These are phyloP conservation scores for Aureobasidium sp. DNA, from an alignment of 2,329 filamentous ascomycete genomes.

Conservation along the genomic window DNA sequence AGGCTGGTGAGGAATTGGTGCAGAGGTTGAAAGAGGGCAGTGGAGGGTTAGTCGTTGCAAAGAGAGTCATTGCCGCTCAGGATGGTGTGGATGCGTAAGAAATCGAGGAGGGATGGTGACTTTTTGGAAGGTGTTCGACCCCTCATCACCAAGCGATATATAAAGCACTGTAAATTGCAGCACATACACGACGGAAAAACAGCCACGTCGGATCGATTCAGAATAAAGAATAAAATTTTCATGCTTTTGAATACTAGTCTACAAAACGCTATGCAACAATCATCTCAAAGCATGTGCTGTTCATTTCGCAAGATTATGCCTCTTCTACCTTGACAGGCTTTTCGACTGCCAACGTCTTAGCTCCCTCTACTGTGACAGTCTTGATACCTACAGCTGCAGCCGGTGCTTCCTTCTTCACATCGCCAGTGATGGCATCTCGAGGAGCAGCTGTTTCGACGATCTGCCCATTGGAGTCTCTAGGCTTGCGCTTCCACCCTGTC, in stretches of 20 bases:
- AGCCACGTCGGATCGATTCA: no score
- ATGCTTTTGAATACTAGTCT: background rate
- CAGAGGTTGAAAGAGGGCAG: background rate
- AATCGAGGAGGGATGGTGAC: background rate
- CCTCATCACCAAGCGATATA: no score
- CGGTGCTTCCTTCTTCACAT: background rate
- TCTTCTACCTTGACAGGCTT: background rate
- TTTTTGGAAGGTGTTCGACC: no score
- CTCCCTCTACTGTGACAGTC: background rate
- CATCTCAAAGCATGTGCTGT: background rate
- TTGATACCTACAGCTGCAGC: background rate
- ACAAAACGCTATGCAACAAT: background rate
- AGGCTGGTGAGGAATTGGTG: slow-evolving; percentile 26
- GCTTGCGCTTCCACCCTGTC: slow-evolving; percentile 73
- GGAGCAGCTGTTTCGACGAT: slow-evolving; percentile 16
- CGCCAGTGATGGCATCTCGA: background rate
- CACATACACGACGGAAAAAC: no score
- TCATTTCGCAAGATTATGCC: background rate
- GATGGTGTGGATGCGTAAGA: background rate
- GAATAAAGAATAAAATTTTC: no score
- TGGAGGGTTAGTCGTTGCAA: background rate
- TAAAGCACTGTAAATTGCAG: no score
- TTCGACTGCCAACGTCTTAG: background rate
- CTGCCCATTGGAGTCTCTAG: slow-evolving; percentile 37
- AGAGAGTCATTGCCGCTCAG: background rate